Percentiles rank a stretch among this genome's conserved stretches.
Evolutionary conservation across 2,329 filamentous ascomycete genomes (phyloP).

Genomic region (Fusarium sp.): DNA sequence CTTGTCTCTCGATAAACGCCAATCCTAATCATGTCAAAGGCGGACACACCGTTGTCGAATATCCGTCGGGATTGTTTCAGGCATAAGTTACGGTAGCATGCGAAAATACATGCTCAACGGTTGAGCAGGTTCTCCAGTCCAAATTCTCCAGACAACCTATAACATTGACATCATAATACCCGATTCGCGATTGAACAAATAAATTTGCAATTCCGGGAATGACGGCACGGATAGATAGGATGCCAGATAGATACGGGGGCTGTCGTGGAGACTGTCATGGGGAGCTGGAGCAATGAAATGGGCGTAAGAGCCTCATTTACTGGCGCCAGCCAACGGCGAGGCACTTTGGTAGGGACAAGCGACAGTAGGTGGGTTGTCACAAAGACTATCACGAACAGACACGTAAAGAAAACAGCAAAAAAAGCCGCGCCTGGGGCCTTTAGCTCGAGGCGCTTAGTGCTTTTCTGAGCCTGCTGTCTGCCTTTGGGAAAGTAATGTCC

Average conservation of each 20-base stretch:
- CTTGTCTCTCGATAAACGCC: constrained; percentile 8
- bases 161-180: constrained; percentile 42
- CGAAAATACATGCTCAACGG: constrained; percentile 31
- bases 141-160: constrained; percentile 26
- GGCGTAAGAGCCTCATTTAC: constrained; percentile 39
- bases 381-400: constrained; percentile 18
- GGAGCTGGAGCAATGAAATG: constrained; percentile 8
- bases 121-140: constrained; percentile 3
- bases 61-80: constrained; percentile 41
- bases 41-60: constrained; percentile 22
- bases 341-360: constrained; percentile 30
- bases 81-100: constrained; percentile 19
- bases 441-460: constrained; percentile 26
- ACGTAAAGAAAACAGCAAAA: constrained; percentile 42
- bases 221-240: constrained; percentile 43
- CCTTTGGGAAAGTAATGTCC: constrained; percentile 39
- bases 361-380: constrained; percentile 41
- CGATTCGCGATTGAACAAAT: constrained; percentile 23
- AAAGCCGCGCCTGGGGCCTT: constrained; percentile 36
- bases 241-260: constrained; percentile 9
- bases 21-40: constrained; percentile 23
- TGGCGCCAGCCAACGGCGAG: constrained; percentile 22
- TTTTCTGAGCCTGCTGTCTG: background rate
- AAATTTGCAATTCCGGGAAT: constrained; percentile 33
- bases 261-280: constrained; percentile 12